Conservation (phyloP, 169 alveolate genomes). For the Eimeria sp. region DNA sequence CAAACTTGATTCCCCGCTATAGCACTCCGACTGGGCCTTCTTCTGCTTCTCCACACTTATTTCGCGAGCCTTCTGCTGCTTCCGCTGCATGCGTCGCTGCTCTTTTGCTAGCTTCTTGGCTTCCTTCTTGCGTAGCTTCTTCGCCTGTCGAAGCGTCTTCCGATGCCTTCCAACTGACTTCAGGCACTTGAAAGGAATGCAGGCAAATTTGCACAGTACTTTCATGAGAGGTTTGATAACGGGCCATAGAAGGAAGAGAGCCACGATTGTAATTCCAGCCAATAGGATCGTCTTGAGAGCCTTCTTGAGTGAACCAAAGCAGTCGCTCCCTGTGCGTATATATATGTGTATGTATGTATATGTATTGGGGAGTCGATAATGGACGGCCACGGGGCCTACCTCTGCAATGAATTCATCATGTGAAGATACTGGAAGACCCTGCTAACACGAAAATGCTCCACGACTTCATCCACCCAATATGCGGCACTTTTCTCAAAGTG, state of each 20-base stretch:
- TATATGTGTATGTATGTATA: not conserved
- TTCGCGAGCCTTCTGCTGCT: not conserved
- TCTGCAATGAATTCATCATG: not conserved
- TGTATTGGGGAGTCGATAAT: not conserved
- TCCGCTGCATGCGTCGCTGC: not conserved
- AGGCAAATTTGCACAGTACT: constrained; percentile 42
- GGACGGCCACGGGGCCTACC: not conserved
- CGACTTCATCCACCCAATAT: not conserved
- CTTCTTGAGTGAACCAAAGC: constrained; percentile 56
- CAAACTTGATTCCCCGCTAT: constrained; percentile 4
- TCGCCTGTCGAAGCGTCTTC: not conserved
- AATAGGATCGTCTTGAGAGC: constrained; percentile 25
- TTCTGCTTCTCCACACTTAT: not conserved
- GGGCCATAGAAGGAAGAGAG: constrained; percentile 66
- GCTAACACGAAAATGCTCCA: not conserved
- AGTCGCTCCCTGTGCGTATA: constrained; percentile 36
- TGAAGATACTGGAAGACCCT: not conserved
- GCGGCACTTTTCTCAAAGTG: not conserved
- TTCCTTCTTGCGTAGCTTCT: constrained; percentile 16
- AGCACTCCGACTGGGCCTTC: not conserved
- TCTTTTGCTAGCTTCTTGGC: constrained; percentile 35
- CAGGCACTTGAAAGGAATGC: constrained; percentile 55
- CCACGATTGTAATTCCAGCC: constrained; percentile 51
- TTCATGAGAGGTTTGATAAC: constrained; percentile 30
- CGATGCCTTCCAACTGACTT: constrained; percentile 29